Percentiles rank a stretch among this genome's conserved stretches.
phyloP scores from a whole-genome alignment of 2,329 filamentous ascomycete species.

The Fusarium pseudoanthophilum region DNA sequence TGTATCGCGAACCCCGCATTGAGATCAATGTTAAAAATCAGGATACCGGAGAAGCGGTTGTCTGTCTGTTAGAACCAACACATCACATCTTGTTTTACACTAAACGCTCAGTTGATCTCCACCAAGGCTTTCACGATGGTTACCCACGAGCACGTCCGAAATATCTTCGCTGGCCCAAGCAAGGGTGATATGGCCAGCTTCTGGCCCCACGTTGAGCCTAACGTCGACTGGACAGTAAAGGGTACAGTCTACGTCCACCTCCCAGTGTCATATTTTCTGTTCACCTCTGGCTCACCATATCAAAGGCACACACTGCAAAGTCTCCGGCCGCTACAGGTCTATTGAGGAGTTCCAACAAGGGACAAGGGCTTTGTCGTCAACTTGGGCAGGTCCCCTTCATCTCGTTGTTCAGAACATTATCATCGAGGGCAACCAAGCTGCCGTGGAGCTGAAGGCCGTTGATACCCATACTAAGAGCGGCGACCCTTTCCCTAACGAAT shows the following conservation, averaged over 20 bases:
- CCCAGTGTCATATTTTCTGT: too few relatives aligned
- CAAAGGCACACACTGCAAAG: neutral
- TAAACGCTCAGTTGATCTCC: neutral
- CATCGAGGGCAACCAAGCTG: neutral
- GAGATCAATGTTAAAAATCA: neutral
- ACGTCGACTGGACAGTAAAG: neutral
- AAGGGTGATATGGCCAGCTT: constrained; percentile 1
- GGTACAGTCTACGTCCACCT: too few relatives aligned
- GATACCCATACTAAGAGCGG: neutral
- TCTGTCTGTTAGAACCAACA: too few relatives aligned
- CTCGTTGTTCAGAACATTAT: neutral
- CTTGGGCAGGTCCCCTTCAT: neutral
- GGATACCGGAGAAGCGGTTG: accelerated
- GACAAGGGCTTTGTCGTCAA: neutral
- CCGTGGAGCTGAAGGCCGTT: neutral
- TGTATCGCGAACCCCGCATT: neutral
- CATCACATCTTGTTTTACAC: neutral
- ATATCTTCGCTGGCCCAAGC: neutral
- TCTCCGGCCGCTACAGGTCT: neutral
- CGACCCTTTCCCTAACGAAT: neutral
- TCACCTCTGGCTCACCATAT: neutral
- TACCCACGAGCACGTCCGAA: neutral
- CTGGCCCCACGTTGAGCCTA: neutral
- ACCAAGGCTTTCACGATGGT: neutral
- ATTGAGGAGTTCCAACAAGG: neutral